Evolutionary conservation across 179 eudicot species (phyloP).

Genomic region (Drosera spatulata): DNA sequence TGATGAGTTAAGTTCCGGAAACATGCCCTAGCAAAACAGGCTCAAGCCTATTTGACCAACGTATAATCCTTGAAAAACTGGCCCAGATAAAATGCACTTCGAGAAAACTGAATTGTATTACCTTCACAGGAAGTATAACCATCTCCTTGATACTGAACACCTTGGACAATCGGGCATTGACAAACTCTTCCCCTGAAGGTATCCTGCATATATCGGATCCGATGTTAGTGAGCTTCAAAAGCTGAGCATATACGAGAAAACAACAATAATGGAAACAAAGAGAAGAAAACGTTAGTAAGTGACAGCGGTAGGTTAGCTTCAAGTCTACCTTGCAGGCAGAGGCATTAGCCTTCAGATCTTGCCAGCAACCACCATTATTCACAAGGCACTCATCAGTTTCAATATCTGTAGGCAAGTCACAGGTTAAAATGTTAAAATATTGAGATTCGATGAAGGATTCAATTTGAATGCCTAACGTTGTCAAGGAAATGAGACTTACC

Average conservation of each 20-base stretch:
- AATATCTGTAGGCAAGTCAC: constrained; percentile 35
- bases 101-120: constrained; percentile 6
- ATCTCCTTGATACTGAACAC: constrained; percentile 76
- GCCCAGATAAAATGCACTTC: no score
- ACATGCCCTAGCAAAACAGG: no score
- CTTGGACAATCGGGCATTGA: constrained; percentile 76
- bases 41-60: no score
- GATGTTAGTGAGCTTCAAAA: not conserved
- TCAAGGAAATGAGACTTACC: constrained; percentile 23
- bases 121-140: constrained; percentile 90
- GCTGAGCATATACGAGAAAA: no score
- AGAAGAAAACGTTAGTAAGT: not conserved
- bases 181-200: constrained; percentile 90
- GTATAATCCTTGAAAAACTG: no score
- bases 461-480: no score
- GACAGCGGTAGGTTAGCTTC: not conserved
- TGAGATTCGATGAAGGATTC: no score
- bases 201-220: constrained; percentile 31
- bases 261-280: not conserved
- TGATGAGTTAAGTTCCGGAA: no score
- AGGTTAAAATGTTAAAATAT: no score
- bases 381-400: constrained; percentile 90
- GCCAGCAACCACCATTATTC: constrained; percentile 95
- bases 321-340: constrained; percentile 77
- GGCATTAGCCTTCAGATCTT: constrained; percentile 51